These are phyloP conservation scores for Saccharomyces kudriavzevii DNA, from an alignment of 805 yeast species.

Conservation along the genomic window DNA sequence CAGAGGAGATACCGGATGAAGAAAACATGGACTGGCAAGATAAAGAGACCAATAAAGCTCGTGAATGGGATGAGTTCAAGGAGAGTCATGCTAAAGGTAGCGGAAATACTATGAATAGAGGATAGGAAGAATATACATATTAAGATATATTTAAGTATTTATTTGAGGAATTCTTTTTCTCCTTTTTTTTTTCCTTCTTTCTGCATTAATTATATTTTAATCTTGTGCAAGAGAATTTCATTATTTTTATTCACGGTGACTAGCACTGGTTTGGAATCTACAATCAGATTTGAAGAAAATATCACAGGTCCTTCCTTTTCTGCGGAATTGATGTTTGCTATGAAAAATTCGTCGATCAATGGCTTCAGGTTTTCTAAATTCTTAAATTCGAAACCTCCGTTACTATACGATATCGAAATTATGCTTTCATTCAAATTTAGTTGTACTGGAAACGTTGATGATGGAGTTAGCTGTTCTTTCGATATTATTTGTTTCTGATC, in stretches of 20 bases:
- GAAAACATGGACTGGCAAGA: constrained; percentile 57
- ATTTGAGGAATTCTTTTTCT: background rate
- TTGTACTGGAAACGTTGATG: constrained; percentile 3
- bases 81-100: constrained; percentile 82
- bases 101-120: constrained; percentile 75
- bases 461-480: constrained; percentile 8
- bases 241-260: background rate
- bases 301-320: background rate
- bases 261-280: background rate
- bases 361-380: background rate
- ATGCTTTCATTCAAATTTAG: background rate
- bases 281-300: background rate
- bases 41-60: constrained; percentile 58
- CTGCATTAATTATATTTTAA: background rate
- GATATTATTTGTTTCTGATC: constrained; percentile 23
- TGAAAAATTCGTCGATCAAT: background rate
- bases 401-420: background rate
- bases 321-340: background rate
- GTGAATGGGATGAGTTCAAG: constrained; percentile 91
- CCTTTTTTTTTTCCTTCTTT: background rate
- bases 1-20: constrained; percentile 42
- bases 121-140: constrained; percentile 21
- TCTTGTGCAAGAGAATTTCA: background rate
- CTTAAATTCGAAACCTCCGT: background rate
- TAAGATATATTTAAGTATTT: background rate